Conservation (phyloP, 208 protist species). For the Trypanosomatidae sp. region DNA sequence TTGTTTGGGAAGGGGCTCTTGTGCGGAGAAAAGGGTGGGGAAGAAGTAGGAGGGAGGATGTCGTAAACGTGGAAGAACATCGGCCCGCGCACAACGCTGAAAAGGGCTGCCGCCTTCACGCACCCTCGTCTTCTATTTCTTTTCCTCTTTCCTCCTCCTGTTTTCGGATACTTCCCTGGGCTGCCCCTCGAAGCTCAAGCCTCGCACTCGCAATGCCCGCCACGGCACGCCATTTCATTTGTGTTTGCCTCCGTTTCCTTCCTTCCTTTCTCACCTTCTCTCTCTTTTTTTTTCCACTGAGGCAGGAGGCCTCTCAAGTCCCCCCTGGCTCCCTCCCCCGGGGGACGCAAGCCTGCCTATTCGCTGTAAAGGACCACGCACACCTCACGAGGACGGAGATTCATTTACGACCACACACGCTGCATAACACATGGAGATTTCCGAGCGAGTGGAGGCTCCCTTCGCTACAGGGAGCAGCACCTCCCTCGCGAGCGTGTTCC, state of each 20-base stretch:
- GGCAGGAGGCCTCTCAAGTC: neutral
- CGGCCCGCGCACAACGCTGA: neutral
- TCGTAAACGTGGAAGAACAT: neutral
- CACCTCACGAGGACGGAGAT: neutral
- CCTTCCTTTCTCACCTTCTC: slow-evolving; percentile 6
- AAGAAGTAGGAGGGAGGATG: neutral
- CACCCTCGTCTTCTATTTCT: neutral
- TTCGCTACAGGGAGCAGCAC: slow-evolving; percentile 1
- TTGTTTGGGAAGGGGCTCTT: neutral
- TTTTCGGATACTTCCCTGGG: neutral
- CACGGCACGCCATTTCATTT: neutral
- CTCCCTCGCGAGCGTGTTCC: slow-evolving; percentile 28
- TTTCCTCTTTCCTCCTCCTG: neutral
- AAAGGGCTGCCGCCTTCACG: neutral
- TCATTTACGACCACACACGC: too few relatives aligned
- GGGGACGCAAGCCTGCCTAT: neutral
- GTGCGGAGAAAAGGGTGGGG: neutral
- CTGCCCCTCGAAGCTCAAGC: neutral
- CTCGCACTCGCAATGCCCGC: neutral
- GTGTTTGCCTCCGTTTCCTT: slow-evolving; percentile 16
- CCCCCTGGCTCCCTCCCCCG: neutral
- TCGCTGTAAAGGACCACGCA: neutral
- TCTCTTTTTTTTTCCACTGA: neutral
- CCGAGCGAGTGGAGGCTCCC: neutral
- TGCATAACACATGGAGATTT: neutral